Conservation (phyloP, 2,329 filamentous ascomycete species). For the Ophiostoma novo-ulmi region DNA sequence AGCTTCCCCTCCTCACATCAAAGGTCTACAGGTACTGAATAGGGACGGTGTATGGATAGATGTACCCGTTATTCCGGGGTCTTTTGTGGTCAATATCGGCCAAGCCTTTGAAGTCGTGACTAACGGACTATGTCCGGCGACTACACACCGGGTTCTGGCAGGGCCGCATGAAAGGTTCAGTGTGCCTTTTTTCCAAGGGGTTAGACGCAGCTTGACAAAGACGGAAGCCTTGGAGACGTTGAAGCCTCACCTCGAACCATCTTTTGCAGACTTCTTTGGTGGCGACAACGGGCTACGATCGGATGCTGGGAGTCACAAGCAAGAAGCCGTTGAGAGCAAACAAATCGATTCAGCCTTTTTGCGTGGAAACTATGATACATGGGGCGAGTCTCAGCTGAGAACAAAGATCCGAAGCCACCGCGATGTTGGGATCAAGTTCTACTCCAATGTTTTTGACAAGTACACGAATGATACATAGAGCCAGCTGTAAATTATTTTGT, state of each 20-base stretch:
- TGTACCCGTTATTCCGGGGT: background rate
- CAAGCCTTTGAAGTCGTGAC: background rate
- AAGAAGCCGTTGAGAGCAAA: conserved; percentile 10
- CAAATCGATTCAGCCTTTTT: conserved; percentile 47
- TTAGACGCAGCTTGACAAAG: background rate
- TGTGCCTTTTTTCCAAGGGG: background rate
- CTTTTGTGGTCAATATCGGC: background rate
- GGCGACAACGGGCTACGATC: background rate
- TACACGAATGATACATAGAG: background rate
- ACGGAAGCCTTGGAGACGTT: background rate
- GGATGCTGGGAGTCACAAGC: background rate
- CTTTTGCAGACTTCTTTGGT: background rate
- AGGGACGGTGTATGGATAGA: background rate
- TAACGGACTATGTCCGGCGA: background rate
- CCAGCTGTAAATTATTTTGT: too few relatives aligned
- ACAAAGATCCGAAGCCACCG: conserved; percentile 51
- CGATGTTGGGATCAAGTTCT: conserved; percentile 45
- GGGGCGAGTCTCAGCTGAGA: conserved; percentile 51
- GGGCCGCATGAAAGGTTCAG: background rate
- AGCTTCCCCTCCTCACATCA: conserved; percentile 47
- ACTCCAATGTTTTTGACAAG: conserved; percentile 37
- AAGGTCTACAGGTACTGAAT: conserved; percentile 25
- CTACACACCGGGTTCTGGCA: background rate
- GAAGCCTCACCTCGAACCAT: background rate
- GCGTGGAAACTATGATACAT: conserved; percentile 47